These are phyloP conservation scores for Fusarium floridanum DNA, from an alignment of 2,329 filamentous ascomycete species.

Conservation along the genomic window DNA sequence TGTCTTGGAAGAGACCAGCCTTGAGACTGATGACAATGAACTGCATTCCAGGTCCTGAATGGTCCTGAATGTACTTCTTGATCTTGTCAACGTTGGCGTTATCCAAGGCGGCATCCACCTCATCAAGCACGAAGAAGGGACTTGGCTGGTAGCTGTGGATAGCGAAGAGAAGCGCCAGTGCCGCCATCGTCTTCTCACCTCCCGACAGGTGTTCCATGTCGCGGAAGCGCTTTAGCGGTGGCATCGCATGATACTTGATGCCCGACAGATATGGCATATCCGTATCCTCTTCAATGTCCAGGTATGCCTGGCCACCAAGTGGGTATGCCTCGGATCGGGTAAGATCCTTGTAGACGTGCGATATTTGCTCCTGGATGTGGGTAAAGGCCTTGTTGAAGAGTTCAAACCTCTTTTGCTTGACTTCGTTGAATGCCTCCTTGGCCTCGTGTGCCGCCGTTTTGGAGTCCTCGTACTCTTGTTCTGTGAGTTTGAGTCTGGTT, in stretches of 20 bases:
- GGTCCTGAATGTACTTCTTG: slow-evolving; percentile 94
- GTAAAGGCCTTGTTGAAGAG: slow-evolving; percentile 95
- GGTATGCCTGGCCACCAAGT: slow-evolving; percentile 88
- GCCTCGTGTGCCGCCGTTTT: slow-evolving; percentile 79
- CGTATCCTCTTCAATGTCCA: slow-evolving; percentile 94
- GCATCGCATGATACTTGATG: slow-evolving; percentile 99
- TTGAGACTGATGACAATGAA: slow-evolving; percentile 99
- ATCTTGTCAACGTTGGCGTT: slow-evolving; percentile 97
- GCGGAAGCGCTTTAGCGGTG: slow-evolving; percentile 95
- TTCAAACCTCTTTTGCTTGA: slow-evolving; percentile 86
- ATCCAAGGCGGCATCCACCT: slow-evolving; percentile 97
- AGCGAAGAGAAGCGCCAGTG: slow-evolving; percentile 93
- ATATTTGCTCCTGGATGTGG: slow-evolving; percentile 96
- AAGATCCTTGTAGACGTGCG: slow-evolving; percentile 92
- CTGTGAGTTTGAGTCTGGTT: slow-evolving; percentile 82
- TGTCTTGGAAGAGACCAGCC: slow-evolving; percentile 94
- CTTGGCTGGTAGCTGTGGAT: slow-evolving; percentile 96
- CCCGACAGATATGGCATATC: slow-evolving; percentile 95
- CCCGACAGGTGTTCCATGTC: slow-evolving; percentile 99
- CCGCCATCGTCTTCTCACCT: slow-evolving; percentile 99
- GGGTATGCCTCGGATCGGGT: slow-evolving; percentile 92
- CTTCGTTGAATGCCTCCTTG: slow-evolving; percentile 84
- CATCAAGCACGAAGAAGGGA: slow-evolving; percentile 97
- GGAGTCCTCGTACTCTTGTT: slow-evolving; percentile 90
- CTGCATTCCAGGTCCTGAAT: slow-evolving; percentile 97